phyloP scores from a whole-genome alignment of 305 asterid genomes.

The Fraxinus floribunda region DNA sequence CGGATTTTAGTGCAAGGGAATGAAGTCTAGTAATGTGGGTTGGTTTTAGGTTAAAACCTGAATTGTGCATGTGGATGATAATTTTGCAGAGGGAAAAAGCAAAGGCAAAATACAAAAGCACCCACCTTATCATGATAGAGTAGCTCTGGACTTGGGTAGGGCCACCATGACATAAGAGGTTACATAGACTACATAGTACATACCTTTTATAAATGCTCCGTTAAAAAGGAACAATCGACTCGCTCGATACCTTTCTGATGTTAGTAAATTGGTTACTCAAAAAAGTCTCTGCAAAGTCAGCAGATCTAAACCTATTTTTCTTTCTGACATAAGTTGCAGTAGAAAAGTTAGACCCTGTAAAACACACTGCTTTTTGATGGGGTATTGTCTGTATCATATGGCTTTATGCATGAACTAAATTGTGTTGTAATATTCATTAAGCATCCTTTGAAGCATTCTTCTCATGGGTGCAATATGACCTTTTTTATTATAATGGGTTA shows the following conservation, averaged over 20 bases:
- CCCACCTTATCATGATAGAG: neutral
- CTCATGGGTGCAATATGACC: neutral
- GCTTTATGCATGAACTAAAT: neutral
- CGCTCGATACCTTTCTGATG: neutral
- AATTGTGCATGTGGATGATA: neutral
- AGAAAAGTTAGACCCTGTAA: neutral
- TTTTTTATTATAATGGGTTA: neutral
- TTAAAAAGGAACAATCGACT: neutral
- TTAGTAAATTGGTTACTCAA: neutral
- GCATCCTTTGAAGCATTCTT: neutral
- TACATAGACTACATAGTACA: neutral
- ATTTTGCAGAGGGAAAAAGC: neutral
- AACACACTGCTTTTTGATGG: neutral
- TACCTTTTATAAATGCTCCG: neutral
- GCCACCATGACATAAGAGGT: neutral
- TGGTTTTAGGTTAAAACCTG: neutral
- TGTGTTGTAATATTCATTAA: neutral
- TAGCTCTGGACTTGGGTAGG: neutral
- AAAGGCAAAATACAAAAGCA: neutral
- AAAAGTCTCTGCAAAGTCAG: neutral
- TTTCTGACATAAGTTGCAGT: neutral
- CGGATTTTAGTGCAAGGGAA: neutral
- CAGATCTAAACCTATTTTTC: neutral
- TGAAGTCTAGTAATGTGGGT: neutral
- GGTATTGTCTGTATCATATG: neutral